These are phyloP conservation scores for Fusarium pininemorale DNA, from an alignment of 2,329 filamentous ascomycete genomes.

Conservation along the genomic window DNA sequence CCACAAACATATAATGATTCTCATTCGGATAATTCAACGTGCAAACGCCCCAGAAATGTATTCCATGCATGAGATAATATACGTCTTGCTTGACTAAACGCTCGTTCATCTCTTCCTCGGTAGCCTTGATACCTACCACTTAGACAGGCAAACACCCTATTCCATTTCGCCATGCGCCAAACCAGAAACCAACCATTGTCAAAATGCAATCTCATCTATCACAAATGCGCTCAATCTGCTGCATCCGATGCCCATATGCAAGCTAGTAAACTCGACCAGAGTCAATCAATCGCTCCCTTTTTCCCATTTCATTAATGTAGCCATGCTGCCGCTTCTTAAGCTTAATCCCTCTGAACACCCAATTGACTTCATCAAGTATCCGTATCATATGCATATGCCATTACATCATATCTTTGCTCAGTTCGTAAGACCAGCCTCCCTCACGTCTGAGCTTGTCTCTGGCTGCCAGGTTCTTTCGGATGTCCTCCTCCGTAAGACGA, in stretches of 20 bases:
- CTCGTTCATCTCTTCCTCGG: neutral
- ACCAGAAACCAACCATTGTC: constrained; percentile 17
- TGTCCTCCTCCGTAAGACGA: constrained; percentile 85
- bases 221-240: constrained; percentile 37
- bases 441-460: constrained; percentile 82
- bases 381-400: constrained; percentile 26
- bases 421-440: constrained; percentile 83
- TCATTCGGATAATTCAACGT: neutral
- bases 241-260: constrained; percentile 24
- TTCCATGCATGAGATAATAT: neutral
- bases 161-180: constrained; percentile 38
- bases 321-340: constrained; percentile 7
- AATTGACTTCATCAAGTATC: constrained; percentile 8
- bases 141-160: neutral
- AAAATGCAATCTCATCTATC: constrained; percentile 17
- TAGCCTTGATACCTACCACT: neutral
- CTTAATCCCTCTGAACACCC: constrained; percentile 1
- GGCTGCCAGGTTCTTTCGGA: constrained; percentile 79
- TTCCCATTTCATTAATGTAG: constrained; percentile 10
- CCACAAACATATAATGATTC: neutral
- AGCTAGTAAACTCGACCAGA: constrained; percentile 4
- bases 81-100: neutral
- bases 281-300: constrained; percentile 22
- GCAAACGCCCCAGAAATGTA: constrained; percentile 11
- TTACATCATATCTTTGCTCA: constrained; percentile 58